Base-by-base conservation (phyloP, 805 yeast species). In the Teunomyces pallodes region DNA sequence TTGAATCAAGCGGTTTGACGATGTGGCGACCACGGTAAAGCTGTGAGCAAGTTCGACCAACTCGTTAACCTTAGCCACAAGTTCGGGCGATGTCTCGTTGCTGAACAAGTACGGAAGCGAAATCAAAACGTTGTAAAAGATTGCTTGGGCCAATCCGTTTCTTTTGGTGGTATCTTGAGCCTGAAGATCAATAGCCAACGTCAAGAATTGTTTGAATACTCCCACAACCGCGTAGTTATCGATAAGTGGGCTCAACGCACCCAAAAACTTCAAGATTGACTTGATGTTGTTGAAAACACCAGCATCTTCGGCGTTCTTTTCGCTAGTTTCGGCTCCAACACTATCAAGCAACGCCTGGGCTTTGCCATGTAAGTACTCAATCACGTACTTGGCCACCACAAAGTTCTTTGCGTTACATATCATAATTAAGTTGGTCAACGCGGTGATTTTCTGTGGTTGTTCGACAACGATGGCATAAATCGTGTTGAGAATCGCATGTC, bases 391-490 rank as follows among this genome's bases (percentile, higher is more conserved):
- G 44, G 95, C 92, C 38, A 88, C 83, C 33, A 79, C 70, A 31
- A 80, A 77, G 64, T 81, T 82, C 49, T 77, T 77, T 20, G 86
- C 73, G 66, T 86, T 84, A 42, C 88, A 82, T 17, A 83, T 71
- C 58, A 84, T 77, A 4, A 90, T 69, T 54, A 90, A 72, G 7
- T 84, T 81, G 26, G 90, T 79, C 48, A 92, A 66, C n/a, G 84
- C 79, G 10, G 84, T 81, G 50, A 86, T 79, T 63, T 91, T 94
- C 53, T 91, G 96, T 0, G 99, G 98, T 65, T 92, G 97, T 65
- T 94, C 98, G 27, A 80, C 67, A 9, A 86, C 75, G 39, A 87
- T 78, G 2, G 96, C 88, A 46, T 78, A 77, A 24, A 90, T 60
- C 2, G 88, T 86, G 43, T 77, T 74, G 50, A 88, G 67, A 16